Percentiles rank a stretch among this genome's conserved stretches.
phyloP scores from a whole-genome alignment of 2,329 filamentous ascomycete genomes.

The Ascochyta viciae-villosae region DNA sequence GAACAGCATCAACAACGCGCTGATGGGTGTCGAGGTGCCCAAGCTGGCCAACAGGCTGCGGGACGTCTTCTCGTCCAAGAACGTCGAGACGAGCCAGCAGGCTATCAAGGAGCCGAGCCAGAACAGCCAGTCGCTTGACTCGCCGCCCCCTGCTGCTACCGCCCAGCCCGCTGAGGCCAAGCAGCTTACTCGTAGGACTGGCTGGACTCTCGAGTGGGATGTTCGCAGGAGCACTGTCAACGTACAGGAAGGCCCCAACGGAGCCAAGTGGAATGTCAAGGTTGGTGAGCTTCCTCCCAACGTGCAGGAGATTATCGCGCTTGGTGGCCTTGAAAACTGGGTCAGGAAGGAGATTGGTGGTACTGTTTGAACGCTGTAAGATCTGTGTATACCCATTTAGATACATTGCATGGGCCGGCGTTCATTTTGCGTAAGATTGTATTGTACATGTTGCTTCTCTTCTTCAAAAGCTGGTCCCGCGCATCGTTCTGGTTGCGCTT shows the following conservation, averaged over 20 bases:
- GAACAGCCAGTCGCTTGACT: slow-evolving; percentile 61
- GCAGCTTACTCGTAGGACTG: slow-evolving; percentile 73
- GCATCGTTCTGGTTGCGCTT: background rate
- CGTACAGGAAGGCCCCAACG: slow-evolving; percentile 72
- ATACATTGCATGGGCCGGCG: slow-evolving; percentile 24
- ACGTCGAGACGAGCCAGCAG: slow-evolving; percentile 39
- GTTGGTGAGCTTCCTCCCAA: slow-evolving; percentile 85
- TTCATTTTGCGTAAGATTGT: slow-evolving; percentile 11
- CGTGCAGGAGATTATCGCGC: slow-evolving; percentile 69
- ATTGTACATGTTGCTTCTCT: slow-evolving; percentile 6
- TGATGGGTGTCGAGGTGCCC: slow-evolving; percentile 75
- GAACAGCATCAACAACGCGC: slow-evolving; percentile 81
- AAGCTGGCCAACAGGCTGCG: slow-evolving; percentile 70
- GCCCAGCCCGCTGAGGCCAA: slow-evolving; percentile 57
- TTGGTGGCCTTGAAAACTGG: slow-evolving; percentile 82
- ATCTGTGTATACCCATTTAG: slow-evolving; percentile 29
- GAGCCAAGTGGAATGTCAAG: slow-evolving; percentile 76
- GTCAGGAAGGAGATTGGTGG: slow-evolving; percentile 72
- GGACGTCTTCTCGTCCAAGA: slow-evolving; percentile 60
- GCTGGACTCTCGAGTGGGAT: slow-evolving; percentile 86
- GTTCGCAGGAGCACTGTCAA: slow-evolving; percentile 73
- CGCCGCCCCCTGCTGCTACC: slow-evolving; percentile 49
- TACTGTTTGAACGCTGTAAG: slow-evolving; percentile 27
- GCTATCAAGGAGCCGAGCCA: slow-evolving; percentile 59
- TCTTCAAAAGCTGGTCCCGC: slow-evolving; percentile 1